Conservation (phyloP, 768 basidiomycete genomes). For the Trametes elegans region DNA sequence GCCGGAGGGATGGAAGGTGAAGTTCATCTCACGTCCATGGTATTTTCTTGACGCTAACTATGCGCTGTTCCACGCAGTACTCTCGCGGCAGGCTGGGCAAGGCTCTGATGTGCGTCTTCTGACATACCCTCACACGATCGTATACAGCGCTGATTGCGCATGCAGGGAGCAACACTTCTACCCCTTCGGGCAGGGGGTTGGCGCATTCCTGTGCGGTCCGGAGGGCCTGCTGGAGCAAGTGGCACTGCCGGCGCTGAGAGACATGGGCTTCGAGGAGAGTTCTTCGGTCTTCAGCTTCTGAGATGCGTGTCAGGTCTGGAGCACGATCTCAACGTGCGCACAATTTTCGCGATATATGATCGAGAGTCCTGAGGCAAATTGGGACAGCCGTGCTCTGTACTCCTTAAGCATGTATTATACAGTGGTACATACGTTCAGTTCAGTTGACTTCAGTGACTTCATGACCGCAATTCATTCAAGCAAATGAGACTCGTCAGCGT, state of each 20-base stretch:
- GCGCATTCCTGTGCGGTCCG: constrained; percentile 24
- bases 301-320: neutral
- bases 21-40: neutral
- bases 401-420: no score
- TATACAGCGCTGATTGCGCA: neutral
- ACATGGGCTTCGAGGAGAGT: constrained; percentile 23
- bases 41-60: neutral
- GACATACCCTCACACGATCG: neutral
- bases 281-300: constrained; percentile 20
- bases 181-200: constrained; percentile 8
- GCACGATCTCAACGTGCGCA: neutral
- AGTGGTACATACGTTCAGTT: no score
- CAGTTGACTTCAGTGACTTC: no score
- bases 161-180: constrained; percentile 22
- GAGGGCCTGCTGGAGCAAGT: constrained; percentile 20
- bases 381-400: no score
- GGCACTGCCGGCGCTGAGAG: constrained; percentile 19
- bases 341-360: neutral
- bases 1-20: constrained; percentile 16
- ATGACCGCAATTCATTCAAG: neutral
- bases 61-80: constrained; percentile 5
- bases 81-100: constrained; percentile 8
- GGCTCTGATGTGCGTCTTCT: constrained; percentile 16
- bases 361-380: no score
- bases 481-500: constrained; percentile 50